These are phyloP conservation scores for Quillaja saponaria DNA, from an alignment of 306 rosid species.

Conservation along the genomic window DNA sequence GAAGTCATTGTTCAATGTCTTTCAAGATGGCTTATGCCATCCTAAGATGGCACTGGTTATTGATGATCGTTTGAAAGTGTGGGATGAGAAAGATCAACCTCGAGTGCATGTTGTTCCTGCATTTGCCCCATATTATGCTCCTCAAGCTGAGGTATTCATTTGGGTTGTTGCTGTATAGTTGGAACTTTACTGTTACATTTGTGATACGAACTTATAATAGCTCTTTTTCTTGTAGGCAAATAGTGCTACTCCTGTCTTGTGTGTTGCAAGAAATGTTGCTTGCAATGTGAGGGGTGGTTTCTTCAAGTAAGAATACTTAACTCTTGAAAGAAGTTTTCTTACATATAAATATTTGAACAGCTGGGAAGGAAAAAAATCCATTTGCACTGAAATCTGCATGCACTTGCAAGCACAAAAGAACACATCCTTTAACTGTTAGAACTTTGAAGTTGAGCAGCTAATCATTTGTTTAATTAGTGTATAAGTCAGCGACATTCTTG, in stretches of 20 bases:
- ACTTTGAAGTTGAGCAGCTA: slow-evolving; percentile 30
- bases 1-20: slow-evolving; percentile 92
- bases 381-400: too few species aligned
- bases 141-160: slow-evolving; percentile 85
- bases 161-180: slow-evolving; percentile 22
- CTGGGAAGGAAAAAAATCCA: background rate
- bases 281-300: slow-evolving; percentile 98
- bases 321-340: slow-evolving; percentile 2
- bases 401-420: background rate
- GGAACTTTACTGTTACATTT: slow-evolving; percentile 17
- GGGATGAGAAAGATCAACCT: slow-evolving; percentile 99
- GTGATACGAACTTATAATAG: slow-evolving; percentile 31
- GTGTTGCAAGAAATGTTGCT: slow-evolving; percentile 97
- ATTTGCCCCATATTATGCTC: slow-evolving; percentile 96
- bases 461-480: slow-evolving; percentile 13
- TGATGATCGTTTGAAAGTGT: slow-evolving; percentile 99
- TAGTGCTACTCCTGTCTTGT: slow-evolving; percentile 81
- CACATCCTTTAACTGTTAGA: slow-evolving; percentile 5
- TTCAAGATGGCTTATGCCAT: slow-evolving; percentile 85
- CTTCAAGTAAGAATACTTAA: slow-evolving; percentile 69
- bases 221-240: slow-evolving; percentile 62
- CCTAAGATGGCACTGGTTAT: slow-evolving; percentile 96
- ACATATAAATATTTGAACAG: slow-evolving; percentile 18
- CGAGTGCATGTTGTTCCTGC: slow-evolving; percentile 99
- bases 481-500: slow-evolving; percentile 26